Evolutionary conservation across 768 basidiomycete species (phyloP), one percentile per base, ranked within the genome.

Genomic region (Auriscalpium vulgare): DNA sequence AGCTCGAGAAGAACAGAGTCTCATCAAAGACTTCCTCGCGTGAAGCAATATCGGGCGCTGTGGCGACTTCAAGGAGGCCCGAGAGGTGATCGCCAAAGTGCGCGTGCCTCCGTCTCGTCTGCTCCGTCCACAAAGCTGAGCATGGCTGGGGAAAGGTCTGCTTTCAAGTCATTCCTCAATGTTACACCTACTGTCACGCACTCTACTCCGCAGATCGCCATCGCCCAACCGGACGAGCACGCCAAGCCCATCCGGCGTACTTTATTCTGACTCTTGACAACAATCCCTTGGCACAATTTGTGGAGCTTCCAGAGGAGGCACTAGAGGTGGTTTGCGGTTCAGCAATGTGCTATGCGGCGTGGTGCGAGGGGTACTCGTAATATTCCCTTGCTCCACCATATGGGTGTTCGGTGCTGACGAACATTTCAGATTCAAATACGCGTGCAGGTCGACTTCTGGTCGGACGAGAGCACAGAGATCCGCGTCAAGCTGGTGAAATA

Each of bases 21-120:
- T 99, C 53, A 97, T 99, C 56, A 97, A 99, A 67, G 97, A 99
- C 67, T 97, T 99, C 66, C 79, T 99, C 48, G 95, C 97, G 21
- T 84, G 91, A 67, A 94, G 93, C 59, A 84, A 80, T n/a, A 68
- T 97, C 17, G 91, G 90, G n/a, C 78, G 91, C 62, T 99, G 97
- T 70, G 74, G 85, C 14, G 94, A 97, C 73, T 97, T 99, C 68
- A 79, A 80, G 61, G 95, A 98, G 69, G 89, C 92, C 0, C 95
- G 94, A 4, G 97, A 99, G 73, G 91, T 97, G 56, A 81, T 97
- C 14, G 82, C 95, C 6, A 97, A 97, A 80, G 95, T 93, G 58
- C 55, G 76, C 68, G 14, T 17, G 47, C 53, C 55, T 47, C 44
- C 16, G 37, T 44, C 23, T 29, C 23, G 23, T 29, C 23, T 29